Percentiles rank a stretch among this genome's conserved stretches.
Conservation (phyloP, 2,329 filamentous ascomycete genomes). For the Calonectria pteridis region DNA sequence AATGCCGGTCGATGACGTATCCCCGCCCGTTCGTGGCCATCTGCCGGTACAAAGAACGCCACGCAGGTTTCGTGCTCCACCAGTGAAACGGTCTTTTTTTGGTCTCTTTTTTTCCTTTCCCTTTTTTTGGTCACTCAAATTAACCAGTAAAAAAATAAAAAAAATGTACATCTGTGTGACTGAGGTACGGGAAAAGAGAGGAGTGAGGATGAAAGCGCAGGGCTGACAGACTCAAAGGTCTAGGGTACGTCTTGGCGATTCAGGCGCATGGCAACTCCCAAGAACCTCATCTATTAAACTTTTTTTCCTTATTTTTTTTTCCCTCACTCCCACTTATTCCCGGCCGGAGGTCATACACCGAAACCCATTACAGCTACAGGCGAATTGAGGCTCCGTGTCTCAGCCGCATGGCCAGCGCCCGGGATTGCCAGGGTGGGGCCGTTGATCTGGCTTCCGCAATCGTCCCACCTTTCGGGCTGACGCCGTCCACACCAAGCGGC, state of each 20-base stretch:
- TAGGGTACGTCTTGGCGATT: not conserved
- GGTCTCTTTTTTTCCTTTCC: not conserved
- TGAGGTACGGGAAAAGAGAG: not conserved
- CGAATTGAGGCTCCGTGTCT: conserved; percentile 12
- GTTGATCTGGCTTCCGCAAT: conserved; percentile 16
- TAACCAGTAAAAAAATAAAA: not conserved
- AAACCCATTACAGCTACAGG: not conserved
- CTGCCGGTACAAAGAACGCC: conserved; percentile 22
- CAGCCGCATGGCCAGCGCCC: conserved; percentile 16
- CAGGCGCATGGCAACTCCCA: not conserved
- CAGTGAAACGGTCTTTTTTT: not conserved
- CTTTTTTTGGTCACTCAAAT: not conserved
- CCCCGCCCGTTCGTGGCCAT: conserved; percentile 26
- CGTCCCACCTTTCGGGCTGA: conserved; percentile 18
- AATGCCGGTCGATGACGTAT: conserved; percentile 16
- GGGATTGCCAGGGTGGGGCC: conserved; percentile 11
- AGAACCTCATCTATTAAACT: not conserved
- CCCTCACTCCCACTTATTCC: too few species aligned
- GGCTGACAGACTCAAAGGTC: not conserved
- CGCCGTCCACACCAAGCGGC: conserved; percentile 3
- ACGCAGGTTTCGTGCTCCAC: conserved; percentile 23
- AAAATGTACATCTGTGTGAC: not conserved
- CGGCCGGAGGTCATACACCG: not conserved
- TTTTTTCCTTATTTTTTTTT: not conserved
- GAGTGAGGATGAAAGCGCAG: not conserved